A percentile compares a stretch with the other conserved stretches of the same genome.
Evolutionary conservation across 1,284 basidiomycete species (phyloP).

Genomic region (Rhodotorula sp.): DNA sequence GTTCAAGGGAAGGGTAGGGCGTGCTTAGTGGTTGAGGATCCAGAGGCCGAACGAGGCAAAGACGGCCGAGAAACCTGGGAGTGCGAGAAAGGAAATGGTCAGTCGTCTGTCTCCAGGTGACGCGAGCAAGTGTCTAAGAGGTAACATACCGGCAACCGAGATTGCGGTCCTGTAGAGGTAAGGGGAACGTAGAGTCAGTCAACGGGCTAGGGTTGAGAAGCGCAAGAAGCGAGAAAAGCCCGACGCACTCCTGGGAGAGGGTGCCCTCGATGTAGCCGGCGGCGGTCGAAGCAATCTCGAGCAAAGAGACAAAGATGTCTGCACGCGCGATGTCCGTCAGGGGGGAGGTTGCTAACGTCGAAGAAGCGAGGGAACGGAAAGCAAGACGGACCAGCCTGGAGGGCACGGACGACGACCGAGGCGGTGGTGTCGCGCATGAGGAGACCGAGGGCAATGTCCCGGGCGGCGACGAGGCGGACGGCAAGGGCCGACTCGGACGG

Average conservation of each 20-base stretch:
- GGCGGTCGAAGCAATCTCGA: conserved; percentile 27
- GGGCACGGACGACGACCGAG: conserved; percentile 41
- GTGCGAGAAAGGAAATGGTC: not conserved
- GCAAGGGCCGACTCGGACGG: conserved; percentile 24
- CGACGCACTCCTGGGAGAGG: conserved; percentile 32
- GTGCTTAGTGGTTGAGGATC: conserved; percentile 16
- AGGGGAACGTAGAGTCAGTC: not conserved
- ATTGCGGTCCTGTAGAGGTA: not conserved
- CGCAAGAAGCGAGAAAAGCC: not conserved
- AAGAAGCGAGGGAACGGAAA: too few relatives aligned
- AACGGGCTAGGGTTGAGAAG: not conserved
- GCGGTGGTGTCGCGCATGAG: conserved; percentile 40
- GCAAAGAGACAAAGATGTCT: conserved; percentile 26
- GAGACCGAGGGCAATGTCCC: conserved; percentile 39
- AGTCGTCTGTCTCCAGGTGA: not conserved
- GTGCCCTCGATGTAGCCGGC: conserved; percentile 41
- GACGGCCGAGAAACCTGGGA: conserved; percentile 6
- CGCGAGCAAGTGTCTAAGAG: not conserved
- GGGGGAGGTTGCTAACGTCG: too few relatives aligned
- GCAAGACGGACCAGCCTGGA: conserved; percentile 28
- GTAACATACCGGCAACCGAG: conserved; percentile 2
- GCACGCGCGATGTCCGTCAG: too few relatives aligned
- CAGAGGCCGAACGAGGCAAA: conserved; percentile 17
- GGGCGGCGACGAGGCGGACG: conserved; percentile 35
- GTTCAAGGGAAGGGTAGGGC: not conserved